phyloP scores from a whole-genome alignment of 805 yeast species.

The Starmerella vitae region DNA sequence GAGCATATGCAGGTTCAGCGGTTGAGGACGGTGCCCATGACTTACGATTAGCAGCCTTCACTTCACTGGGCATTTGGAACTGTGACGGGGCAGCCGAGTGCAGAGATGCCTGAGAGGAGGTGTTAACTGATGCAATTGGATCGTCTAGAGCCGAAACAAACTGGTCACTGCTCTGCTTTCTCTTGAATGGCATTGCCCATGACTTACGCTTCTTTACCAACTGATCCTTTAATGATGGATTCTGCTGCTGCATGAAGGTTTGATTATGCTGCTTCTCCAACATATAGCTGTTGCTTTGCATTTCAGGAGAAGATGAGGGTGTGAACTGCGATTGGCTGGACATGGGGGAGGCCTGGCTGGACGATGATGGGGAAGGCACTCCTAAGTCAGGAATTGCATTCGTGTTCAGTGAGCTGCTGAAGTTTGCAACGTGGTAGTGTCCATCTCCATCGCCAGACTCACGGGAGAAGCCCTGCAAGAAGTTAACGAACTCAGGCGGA shows the following conservation, averaged over 20 bases:
- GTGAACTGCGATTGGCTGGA: constrained; percentile 4
- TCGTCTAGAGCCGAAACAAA: constrained; percentile 7
- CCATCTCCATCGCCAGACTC: constrained; percentile 21
- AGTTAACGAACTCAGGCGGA: constrained; percentile 55
- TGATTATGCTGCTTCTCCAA: neutral
- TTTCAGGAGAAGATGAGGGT: constrained; percentile 7
- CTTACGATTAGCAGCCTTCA: neutral
- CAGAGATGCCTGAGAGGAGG: neutral
- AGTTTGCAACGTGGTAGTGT: constrained; percentile 27
- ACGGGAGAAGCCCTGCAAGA: constrained; percentile 32
- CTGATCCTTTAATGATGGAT: neutral
- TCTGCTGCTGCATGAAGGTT: neutral
- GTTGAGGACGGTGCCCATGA: neutral
- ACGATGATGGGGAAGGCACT: constrained; percentile 1
- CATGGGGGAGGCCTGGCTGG: constrained; percentile 2
- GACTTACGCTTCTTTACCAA: constrained; percentile 22
- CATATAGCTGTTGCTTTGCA: neutral
- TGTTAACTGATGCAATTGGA: neutral
- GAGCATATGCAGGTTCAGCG: neutral
- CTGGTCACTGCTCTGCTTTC: constrained; percentile 27
- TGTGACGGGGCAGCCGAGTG: neutral
- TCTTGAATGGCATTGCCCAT: constrained; percentile 35
- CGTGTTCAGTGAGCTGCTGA: constrained; percentile 18
- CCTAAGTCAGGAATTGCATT: constrained; percentile 5
- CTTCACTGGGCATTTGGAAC: neutral